These are phyloP conservation scores for Leccinum aurantiacum DNA, from an alignment of 768 basidiomycete genomes.

Conservation along the genomic window DNA sequence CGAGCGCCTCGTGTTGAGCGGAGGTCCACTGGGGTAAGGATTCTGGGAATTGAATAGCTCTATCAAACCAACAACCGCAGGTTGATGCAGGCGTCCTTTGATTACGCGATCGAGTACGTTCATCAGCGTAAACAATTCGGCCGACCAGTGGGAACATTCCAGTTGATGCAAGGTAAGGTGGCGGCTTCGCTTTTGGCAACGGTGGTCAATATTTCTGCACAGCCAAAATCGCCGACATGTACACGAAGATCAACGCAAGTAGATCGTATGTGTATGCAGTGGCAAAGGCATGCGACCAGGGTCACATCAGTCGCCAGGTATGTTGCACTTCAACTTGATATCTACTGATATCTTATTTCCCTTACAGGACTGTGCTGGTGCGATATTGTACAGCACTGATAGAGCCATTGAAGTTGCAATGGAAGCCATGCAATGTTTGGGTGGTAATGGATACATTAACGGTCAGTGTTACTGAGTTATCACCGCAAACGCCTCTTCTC, in stretches of 20 bases:
- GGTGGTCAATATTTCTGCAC: constrained; percentile 4
- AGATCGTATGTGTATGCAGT: constrained; percentile 93
- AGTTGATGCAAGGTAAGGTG: constrained; percentile 86
- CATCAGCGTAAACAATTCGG: constrained; percentile 94
- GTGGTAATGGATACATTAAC: constrained; percentile 96
- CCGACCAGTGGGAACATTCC: constrained; percentile 84
- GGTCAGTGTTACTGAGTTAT: constrained; percentile 43
- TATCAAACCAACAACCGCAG: constrained; percentile 36
- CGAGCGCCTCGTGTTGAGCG: constrained; percentile 87
- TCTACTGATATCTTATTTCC: constrained; percentile 8
- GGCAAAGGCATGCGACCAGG: constrained; percentile 82
- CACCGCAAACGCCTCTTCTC: not conserved
- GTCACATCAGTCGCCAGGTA: constrained; percentile 75
- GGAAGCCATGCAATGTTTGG: constrained; percentile 91
- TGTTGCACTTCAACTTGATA: constrained; percentile 26
- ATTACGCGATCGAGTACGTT: constrained; percentile 84
- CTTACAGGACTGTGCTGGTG: constrained; percentile 83
- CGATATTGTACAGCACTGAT: constrained; percentile 91
- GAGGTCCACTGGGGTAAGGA: constrained; percentile 83
- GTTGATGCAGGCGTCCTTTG: constrained; percentile 92
- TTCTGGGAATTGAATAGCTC: constrained; percentile 1
- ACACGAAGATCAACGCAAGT: constrained; percentile 86
- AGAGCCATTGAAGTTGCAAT: constrained; percentile 87
- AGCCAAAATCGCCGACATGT: constrained; percentile 92
- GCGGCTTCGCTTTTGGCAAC: not conserved